Conservation (phyloP, 495 filamentous ascomycete species). For the Penicillium cinerascens region DNA sequence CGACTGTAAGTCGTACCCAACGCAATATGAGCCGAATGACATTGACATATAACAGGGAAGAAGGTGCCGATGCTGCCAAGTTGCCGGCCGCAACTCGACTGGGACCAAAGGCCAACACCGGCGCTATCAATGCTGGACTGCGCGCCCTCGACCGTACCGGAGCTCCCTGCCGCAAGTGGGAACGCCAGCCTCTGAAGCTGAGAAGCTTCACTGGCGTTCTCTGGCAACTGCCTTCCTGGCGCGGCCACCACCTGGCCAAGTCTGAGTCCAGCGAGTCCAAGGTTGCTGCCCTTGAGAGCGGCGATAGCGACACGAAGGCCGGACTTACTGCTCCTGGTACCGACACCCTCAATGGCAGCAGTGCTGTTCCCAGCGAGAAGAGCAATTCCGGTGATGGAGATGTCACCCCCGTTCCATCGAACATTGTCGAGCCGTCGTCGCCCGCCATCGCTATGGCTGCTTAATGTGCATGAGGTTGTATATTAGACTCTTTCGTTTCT, state of each 20-base stretch:
- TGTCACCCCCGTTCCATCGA: constrained; percentile 38
- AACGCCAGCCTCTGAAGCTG: constrained; percentile 71
- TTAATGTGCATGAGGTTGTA: constrained; percentile 19
- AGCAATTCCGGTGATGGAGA: constrained; percentile 60
- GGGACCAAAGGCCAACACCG: constrained; percentile 95
- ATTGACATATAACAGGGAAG: constrained; percentile 49
- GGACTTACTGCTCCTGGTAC: constrained; percentile 60
- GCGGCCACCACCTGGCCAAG: constrained; percentile 56
- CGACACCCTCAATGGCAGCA: constrained; percentile 38
- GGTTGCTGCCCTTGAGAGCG: constrained; percentile 41
- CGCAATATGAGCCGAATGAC: background rate
- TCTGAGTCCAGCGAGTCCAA: constrained; percentile 38
- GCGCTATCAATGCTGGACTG: constrained; percentile 94
- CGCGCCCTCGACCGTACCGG: constrained; percentile 88
- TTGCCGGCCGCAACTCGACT: constrained; percentile 64
- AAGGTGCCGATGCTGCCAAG: constrained; percentile 54
- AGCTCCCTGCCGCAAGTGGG: constrained; percentile 89
- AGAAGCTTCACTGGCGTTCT: constrained; percentile 90
- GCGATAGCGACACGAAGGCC: constrained; percentile 73
- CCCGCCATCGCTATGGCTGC: constrained; percentile 45
- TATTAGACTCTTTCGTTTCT: constrained; percentile 7
- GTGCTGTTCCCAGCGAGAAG: constrained; percentile 60
- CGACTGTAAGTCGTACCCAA: constrained; percentile 60
- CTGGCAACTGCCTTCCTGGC: constrained; percentile 86
- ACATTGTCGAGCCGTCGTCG: constrained; percentile 43